Base-by-base conservation (phyloP, 352 stramenopile genomes). In the Phytopythium kandeliae region DNA sequence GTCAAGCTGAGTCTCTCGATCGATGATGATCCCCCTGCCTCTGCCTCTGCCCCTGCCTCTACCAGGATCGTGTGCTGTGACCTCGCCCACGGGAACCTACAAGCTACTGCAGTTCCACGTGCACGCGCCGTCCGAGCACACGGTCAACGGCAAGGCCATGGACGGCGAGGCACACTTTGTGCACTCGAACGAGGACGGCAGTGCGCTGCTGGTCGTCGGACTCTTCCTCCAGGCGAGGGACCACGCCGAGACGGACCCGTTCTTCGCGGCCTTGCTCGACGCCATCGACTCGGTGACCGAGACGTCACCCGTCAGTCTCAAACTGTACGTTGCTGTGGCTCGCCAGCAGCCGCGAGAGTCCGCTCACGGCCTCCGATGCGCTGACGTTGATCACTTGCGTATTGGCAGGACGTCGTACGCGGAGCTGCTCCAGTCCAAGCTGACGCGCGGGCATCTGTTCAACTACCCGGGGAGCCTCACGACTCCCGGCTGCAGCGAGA, bases 381-480 rank as follows among this genome's bases (percentile, higher is more conserved):
- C 15, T 34, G n/a, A 15, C 21, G 51, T 2, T 16, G 4, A 36
- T 61, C 41, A 56, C 52, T 6, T 22, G n/a, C 21, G 6, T 34
- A 41, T 40, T 11, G 11, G 38, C 53, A 75, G 66, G 54, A 57
- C 51, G 55, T 73, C 67, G 43, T 77, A 77, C 63, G 53, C 57
- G 40, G 8, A 24, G 25, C 45, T 77, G 12, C 38, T 73, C 28
- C 38, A 41, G 24, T 54, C 46, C 11, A 50, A 42, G n/a, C 41
- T 54, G 19, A 50, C 41, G 21, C 38, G 15, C 12, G 34, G 66
- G 31, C 57, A 42, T 13, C 41, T 77, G 16, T 85, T 65, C 58
- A 89, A 89, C 64, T 89, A 89, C 68, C 50, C 70, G 0, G 78
- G 78, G n/a, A 86, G 78, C 19, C 62, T 85, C 16, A 89, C 74